These are phyloP conservation scores for Salix brachista DNA, from an alignment of 345 rosid genomes.

Conservation along the genomic window DNA sequence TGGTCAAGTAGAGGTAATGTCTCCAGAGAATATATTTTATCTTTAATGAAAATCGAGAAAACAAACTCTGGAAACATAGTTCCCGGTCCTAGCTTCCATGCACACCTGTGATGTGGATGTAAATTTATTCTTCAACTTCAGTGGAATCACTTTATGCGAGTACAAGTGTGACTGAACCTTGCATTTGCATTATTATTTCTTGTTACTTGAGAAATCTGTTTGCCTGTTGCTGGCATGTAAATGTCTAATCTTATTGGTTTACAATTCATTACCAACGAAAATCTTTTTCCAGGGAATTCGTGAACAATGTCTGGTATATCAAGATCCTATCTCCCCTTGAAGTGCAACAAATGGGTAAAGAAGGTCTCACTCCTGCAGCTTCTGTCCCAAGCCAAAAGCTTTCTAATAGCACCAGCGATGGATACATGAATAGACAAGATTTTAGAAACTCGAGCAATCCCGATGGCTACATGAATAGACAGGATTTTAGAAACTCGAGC, in stretches of 20 bases:
- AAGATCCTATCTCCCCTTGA: neutral
- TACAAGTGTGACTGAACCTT: neutral
- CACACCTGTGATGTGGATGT: too few species aligned
- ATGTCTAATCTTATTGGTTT: neutral
- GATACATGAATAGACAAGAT: slow-evolving; percentile 15
- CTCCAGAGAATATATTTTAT: too few species aligned
- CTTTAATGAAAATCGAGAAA: too few species aligned
- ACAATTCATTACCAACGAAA: neutral
- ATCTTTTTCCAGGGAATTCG: neutral
- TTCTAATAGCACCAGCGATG: slow-evolving; percentile 18
- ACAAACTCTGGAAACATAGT: too few species aligned
- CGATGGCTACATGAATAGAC: slow-evolving; percentile 16
- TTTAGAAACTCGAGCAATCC: slow-evolving; percentile 3
- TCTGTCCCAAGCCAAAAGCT: slow-evolving; percentile 28
- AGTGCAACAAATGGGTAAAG: neutral
- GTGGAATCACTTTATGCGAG: neutral
- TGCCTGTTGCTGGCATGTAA: neutral
- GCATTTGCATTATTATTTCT: neutral
- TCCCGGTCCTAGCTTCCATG: too few species aligned
- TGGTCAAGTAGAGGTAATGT: too few species aligned
- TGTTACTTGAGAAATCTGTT: neutral
- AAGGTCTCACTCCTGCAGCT: slow-evolving; percentile 6
- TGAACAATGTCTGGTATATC: neutral
- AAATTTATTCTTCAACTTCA: too few species aligned
- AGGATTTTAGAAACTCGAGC: slow-evolving; percentile 10